Evolutionary conservation across 768 basidiomycete genomes (phyloP), one percentile per base, ranked within the genome.

Genomic region (Tylopilus plumbeoviolaceoides): DNA sequence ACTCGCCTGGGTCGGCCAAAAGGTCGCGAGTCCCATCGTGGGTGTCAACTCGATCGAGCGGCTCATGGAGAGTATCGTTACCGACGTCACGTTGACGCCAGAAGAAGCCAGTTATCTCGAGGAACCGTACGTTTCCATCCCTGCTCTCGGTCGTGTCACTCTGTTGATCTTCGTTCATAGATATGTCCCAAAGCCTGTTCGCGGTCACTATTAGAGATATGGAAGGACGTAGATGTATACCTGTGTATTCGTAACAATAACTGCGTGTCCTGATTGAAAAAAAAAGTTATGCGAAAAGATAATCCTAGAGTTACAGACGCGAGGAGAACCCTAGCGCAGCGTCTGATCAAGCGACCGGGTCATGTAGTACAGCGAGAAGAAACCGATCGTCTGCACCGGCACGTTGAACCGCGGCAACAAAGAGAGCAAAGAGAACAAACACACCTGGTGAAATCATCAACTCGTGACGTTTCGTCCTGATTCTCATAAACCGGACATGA

Each of bases 401-500:
- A 1, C 9, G 8, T 20, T 40, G 12, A 20, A 40, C 20, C 18
- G 12, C 39, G 39, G 20, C 39, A 15, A 15, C 12, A 33, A 15
- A 15, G 14, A 33, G 39, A 40, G n/a, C n/a, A 38, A 18, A 35
- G 28, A 40, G n/a, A 2, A 33, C 15, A 41, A 46, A 72, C 85
- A 27, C 48, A 91, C 94, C 89, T 51, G 94, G 94, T 3, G 94
- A 91, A 55, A 97, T 93, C 87, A 97, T 89, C 52, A 97, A 75
- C 64, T 95, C 94, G 67, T 97, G 94, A 47, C 88, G 79, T 65
- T 83, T 90, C 53, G 94, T 95, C 45, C 94, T 81, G 72, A 95
- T 92, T 53, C 93, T 75, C 81, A 97, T 84, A 63, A 95, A 91
- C 54, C 83, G 81, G 42, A 95, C 77, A 23, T 91, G 87, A 65